phyloP scores from a whole-genome alignment of 2,329 filamentous ascomycete genomes.

The Microcyclosporella mali region DNA sequence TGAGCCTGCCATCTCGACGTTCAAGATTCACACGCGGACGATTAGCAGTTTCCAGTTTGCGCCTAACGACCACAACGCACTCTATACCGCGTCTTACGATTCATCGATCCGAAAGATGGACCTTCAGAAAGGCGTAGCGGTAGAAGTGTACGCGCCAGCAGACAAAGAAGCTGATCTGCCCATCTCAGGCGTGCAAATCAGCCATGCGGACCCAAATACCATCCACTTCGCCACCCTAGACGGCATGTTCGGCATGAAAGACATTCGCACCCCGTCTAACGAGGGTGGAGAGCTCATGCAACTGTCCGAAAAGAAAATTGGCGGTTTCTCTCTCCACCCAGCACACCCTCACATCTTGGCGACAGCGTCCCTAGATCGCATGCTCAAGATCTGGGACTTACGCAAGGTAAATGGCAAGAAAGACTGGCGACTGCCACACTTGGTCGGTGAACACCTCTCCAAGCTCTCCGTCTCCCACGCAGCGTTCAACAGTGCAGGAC shows the following conservation, averaged over 20 bases:
- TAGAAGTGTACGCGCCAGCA: slow-evolving; percentile 72
- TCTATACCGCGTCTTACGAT: slow-evolving; percentile 88
- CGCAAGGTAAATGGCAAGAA: slow-evolving; percentile 64
- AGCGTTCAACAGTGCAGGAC: slow-evolving; percentile 76
- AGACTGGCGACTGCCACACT: slow-evolving; percentile 54
- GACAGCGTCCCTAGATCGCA: slow-evolving; percentile 84
- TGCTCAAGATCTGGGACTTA: slow-evolving; percentile 86
- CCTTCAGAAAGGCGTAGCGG: slow-evolving; percentile 68
- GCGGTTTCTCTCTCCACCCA: slow-evolving; percentile 82
- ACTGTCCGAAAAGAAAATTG: slow-evolving; percentile 88
- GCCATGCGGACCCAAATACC: slow-evolving; percentile 60
- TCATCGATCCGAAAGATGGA: slow-evolving; percentile 85
- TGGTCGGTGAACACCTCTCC: slow-evolving; percentile 76
- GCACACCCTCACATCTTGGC: slow-evolving; percentile 73
- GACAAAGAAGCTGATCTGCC: slow-evolving; percentile 66
- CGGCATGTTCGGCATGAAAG: slow-evolving; percentile 73
- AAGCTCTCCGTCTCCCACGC: slow-evolving; percentile 86
- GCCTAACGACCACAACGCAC: slow-evolving; percentile 62
- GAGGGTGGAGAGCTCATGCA: slow-evolving; percentile 61
- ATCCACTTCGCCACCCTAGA: slow-evolving; percentile 84
- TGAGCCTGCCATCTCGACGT: slow-evolving; percentile 75
- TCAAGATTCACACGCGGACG: slow-evolving; percentile 84
- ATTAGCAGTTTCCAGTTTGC: slow-evolving; percentile 80
- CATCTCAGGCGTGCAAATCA: slow-evolving; percentile 78
- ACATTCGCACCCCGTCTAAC: slow-evolving; percentile 56